Evolutionary conservation across 2,329 filamentous ascomycete species (phyloP), one percentile per base, ranked within the genome.

Genomic region (Trichoderma harzianum): DNA sequence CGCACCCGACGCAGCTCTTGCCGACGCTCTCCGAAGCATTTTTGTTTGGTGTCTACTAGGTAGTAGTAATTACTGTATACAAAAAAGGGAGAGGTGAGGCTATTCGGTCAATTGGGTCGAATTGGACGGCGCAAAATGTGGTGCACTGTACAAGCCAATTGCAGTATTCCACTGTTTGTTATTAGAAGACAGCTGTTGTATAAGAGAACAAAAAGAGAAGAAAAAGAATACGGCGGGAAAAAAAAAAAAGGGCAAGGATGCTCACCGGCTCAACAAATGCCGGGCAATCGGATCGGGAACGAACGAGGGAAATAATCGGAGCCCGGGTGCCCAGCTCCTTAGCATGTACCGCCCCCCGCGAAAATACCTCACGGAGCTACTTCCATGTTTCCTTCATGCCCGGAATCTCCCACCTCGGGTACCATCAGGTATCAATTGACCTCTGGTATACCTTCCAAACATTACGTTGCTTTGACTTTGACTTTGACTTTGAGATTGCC

Each of bases 1-100:
- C 32, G 60, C 68, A 43, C 60, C 68, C 58, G 60, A 70, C 43
- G 39, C 60, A 39, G 60, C 51, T 64, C 68, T 70, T 63, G 68
- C 58, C 60, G 60, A 64, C 47, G 60, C 60, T 64, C 68, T 63
- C 68, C 68, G 68, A 70, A 70, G 68, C 68, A 70, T 68, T 70
- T 55, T 51, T 43, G 26, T 69, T n/a, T n/a, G 8, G 8, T 21
- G 43, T 21, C 43, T 36, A 36, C 12, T 36, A 36, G 34, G 34
- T 21, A 43, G 34, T 21, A 43, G 34, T 21, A 43, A 18, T 18
- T 43, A 18, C 36, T 6, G 21, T 66, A 4, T 66, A 6, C 12
- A 14, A 8, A n/a, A 43, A 28, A 39, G 1, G 34, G 16, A 8
- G 12, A 28, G 18, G 47, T 24, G 47, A 51, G 43, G 47, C 10